Conservation (phyloP, 805 yeast genomes). For the Myxozyma sirexii region DNA sequence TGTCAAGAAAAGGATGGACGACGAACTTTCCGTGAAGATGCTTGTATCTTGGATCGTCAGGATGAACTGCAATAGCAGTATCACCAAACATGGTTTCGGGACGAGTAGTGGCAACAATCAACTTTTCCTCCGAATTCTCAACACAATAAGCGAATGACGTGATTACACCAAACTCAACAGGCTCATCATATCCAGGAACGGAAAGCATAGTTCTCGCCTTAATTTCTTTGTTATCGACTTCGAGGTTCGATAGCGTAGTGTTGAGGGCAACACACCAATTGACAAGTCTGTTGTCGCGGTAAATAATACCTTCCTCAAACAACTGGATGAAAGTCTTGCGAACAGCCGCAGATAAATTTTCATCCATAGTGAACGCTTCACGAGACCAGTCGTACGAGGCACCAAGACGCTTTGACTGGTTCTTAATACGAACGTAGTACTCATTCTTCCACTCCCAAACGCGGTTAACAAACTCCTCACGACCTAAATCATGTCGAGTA, state of each 20-base stretch:
- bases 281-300: constrained; percentile 88
- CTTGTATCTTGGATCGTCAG: constrained; percentile 86
- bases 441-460: constrained; percentile 99
- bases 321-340: constrained; percentile 86
- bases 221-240: constrained; percentile 89
- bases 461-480: constrained; percentile 82
- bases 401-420: constrained; percentile 83
- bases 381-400: constrained; percentile 96
- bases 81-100: constrained; percentile 99
- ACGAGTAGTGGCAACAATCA: constrained; percentile 96
- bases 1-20: constrained; percentile 85
- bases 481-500: constrained; percentile 93
- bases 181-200: constrained; percentile 83
- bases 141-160: constrained; percentile 94
- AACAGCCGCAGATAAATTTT: constrained; percentile 75
- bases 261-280: constrained; percentile 95
- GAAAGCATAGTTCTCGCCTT: constrained; percentile 76
- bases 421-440: constrained; percentile 81
- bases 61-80: constrained; percentile 97
- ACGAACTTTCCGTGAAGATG: constrained; percentile 95
- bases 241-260: constrained; percentile 94
- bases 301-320: constrained; percentile 93
- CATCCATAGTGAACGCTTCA: constrained; percentile 91
- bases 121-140: constrained; percentile 78
- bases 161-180: constrained; percentile 93